Base-by-base conservation (phyloP, 768 basidiomycete genomes). In the Mycena chlorophos region DNA sequence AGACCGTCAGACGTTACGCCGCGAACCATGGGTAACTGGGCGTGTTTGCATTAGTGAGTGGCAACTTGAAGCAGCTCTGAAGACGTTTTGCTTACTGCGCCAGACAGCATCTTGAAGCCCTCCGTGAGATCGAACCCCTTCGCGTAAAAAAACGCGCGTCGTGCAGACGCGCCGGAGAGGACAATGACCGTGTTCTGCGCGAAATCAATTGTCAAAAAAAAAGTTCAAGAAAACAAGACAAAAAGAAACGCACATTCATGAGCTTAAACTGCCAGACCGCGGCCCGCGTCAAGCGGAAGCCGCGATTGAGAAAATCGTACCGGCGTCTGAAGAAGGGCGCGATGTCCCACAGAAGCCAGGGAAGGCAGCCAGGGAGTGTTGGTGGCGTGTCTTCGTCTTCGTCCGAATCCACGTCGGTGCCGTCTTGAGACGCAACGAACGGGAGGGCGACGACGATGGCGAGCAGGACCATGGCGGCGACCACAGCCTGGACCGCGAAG, bases 61-160 rank as follows among this genome's bases (percentile, higher is more conserved):
- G 17, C 8, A 34, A 34, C 8, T 34, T 8, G 17, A 17, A 34
- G 8, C 17, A 17, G 8, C 8, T 8, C 31, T 8, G 31, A 17
- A 8, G 31, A 34, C 17, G 31, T 34, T 17, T 8, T 34, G 31
- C 86, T 61, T 68, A 90, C 89, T 52, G 86, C 88, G 49, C 88
- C 89, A 48, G 87, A 88, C 57, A 91, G 78, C 64, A 88, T 81
- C 64, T 84, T 87, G 76, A 89, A 91, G 4, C 88, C 89, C 73
- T 89, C 87, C 38, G 84, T 85, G 49, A 91, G 79, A 69, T 90
- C 87, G 58, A 91, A 81, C 20, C 80, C 80, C 69, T 82, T 84
- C 53, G 86, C 82, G 2, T 78, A 78, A 64, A 90, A 88, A 71
- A 90, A 90, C 3, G 83, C 77, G 52, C 81, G 79, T 53, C 89